Evolutionary conservation across 2,329 filamentous ascomycete genomes (phyloP), one percentile per base, ranked within the genome.

Genomic region (Aspergillus arachidicola): DNA sequence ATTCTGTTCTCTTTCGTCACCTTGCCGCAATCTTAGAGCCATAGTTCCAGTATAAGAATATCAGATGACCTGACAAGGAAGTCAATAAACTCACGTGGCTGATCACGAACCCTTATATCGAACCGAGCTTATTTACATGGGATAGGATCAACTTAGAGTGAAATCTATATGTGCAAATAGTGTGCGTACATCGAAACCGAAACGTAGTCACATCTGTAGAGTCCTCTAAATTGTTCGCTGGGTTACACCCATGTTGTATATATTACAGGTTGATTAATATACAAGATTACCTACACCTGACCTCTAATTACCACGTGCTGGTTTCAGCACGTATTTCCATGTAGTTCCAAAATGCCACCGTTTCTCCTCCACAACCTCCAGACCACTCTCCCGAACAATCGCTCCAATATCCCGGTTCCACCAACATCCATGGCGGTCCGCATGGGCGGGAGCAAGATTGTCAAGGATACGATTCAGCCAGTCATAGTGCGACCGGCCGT

Each of bases 371-470:
- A 83, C 79, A 58, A 84, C 71, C 68, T 81, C 79, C 66, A 84
- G 68, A 32, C 81, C 82, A 68, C 81, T 83, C 61, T 81, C 73
- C 59, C 72, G 68, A n/a, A 84, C 76, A 66, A 84, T 79, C 60
- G 76, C 72, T 38, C 79, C 81, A 54, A 84, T 82, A 75, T 84
- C 82, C 45, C 81, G 76, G 71, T 84, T 84, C 77, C 80, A 83
- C 82, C 82, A 84, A 69, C 82, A 84, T 19, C 82, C 82, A 73
- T 83, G 81, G n/a, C 77, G 74, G 65, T 82, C 74, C 38, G 82
- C 82, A 72, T 84, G 82, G 45, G 77, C 74, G 5, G 80, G 74
- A 2, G 82, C 82, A 60, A 80, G 69, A 57, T 79, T 80, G 67
- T 84, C 82, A 60, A 84, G 69, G 14, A 83, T 73, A 5, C 71